Conservation (phyloP, 2,329 filamentous ascomycete species). For the Ophiostoma perfectum region DNA sequence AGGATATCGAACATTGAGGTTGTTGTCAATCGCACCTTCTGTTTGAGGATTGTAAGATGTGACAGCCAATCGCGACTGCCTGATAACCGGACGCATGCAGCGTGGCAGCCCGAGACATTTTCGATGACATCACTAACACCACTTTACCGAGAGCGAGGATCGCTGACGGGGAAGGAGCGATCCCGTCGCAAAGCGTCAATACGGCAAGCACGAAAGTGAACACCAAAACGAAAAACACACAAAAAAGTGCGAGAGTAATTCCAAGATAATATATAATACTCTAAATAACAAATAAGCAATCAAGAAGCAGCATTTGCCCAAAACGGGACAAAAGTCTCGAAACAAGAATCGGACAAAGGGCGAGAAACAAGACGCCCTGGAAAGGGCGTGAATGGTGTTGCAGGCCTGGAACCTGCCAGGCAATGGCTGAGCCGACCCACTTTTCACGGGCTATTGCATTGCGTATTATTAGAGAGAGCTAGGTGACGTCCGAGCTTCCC, state of each 20-base stretch:
- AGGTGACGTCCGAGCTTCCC: conserved; percentile 8
- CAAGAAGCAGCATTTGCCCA: too few species aligned
- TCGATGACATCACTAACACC: conserved; percentile 8
- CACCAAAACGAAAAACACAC: not conserved
- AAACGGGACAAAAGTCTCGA: conserved; percentile 1
- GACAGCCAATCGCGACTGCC: not conserved
- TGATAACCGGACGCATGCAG: not conserved
- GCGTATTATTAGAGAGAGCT: not conserved
- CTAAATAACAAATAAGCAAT: not conserved
- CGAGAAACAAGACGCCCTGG: not conserved
- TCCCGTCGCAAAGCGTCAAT: not conserved
- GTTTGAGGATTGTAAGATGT: not conserved
- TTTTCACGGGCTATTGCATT: not conserved
- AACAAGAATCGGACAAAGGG: not conserved
- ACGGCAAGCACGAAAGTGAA: not conserved
- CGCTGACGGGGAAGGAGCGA: not conserved
- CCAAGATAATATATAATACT: not conserved
- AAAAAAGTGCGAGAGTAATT: not conserved
- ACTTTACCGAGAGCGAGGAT: not conserved
- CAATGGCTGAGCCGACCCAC: not conserved
- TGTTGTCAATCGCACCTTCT: not conserved
- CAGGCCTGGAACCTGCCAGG: not conserved
- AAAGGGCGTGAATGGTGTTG: not conserved
- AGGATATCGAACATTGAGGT: not conserved
- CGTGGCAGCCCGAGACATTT: not conserved